A percentile compares a stretch with the other conserved stretches of the same genome.
These are phyloP conservation scores for Mycena haematopus DNA, from an alignment of 768 basidiomycete species.

Conservation along the genomic window DNA sequence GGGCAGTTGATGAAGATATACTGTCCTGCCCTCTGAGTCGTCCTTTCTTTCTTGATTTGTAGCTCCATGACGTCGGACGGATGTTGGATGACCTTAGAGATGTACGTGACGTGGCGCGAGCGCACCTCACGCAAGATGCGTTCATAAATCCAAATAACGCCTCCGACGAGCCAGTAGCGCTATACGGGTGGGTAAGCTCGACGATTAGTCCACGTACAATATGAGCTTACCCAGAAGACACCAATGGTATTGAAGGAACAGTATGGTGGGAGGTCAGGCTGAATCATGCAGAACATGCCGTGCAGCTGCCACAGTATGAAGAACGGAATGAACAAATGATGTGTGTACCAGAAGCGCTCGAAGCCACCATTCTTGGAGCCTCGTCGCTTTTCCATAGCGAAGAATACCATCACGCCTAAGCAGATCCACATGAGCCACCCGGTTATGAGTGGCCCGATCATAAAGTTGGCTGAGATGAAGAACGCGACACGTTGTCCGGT, in stretches of 20 bases:
- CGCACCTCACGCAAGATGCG: conserved; percentile 92
- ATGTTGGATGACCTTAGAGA: conserved; percentile 95
- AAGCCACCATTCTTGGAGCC: conserved; percentile 62
- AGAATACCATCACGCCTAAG: conserved; percentile 84
- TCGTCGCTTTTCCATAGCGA: conserved; percentile 80
- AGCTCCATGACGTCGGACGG: conserved; percentile 94
- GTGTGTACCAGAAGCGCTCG: conserved; percentile 89
- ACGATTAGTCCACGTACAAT: background rate
- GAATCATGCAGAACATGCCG: conserved; percentile 97
- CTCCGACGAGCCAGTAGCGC: conserved; percentile 67
- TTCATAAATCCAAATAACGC: conserved; percentile 84
- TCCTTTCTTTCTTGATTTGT: conserved; percentile 97
- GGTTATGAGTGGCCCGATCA: conserved; percentile 80
- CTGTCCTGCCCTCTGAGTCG: conserved; percentile 81
- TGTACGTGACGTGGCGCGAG: conserved; percentile 88
- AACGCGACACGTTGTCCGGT: conserved; percentile 62
- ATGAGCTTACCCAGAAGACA: conserved; percentile 87
- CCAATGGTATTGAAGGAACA: conserved; percentile 88
- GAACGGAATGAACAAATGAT: conserved; percentile 91
- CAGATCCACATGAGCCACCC: conserved; percentile 88
- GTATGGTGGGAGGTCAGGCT: conserved; percentile 87
- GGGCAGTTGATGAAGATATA: conserved; percentile 94
- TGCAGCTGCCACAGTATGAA: conserved; percentile 95
- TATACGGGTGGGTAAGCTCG: conserved; percentile 3
- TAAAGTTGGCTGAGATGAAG: conserved; percentile 83